These are phyloP conservation scores for Parasitella parasitica DNA, from an alignment of 371 early-diverging fungal species.

Conservation along the genomic window DNA sequence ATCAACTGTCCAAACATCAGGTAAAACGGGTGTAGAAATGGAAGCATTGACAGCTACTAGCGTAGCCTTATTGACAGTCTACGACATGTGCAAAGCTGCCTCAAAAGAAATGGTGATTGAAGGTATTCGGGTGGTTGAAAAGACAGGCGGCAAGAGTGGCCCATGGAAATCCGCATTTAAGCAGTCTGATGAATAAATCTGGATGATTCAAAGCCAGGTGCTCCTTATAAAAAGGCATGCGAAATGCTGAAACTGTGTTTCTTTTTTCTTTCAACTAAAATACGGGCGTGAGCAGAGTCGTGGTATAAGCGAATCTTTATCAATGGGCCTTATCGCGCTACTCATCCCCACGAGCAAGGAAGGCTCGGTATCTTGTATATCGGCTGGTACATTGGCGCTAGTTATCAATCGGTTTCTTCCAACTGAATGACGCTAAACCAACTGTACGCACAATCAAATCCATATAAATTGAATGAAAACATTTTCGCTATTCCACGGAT, in stretches of 20 bases:
- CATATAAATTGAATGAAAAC: neutral
- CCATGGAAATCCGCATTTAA: conserved; percentile 24
- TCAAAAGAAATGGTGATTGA: conserved; percentile 52
- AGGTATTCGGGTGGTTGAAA: conserved; percentile 67
- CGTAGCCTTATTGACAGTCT: conserved; percentile 74
- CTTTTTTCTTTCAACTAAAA: conserved; percentile 11
- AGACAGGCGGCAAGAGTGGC: conserved; percentile 84
- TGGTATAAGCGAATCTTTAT: conserved; percentile 37
- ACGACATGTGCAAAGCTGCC: conserved; percentile 82
- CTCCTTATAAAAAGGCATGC: neutral
- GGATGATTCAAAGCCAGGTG: neutral
- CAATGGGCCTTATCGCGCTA: conserved; percentile 40
- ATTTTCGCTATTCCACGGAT: neutral
- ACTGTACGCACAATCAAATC: conserved; percentile 20
- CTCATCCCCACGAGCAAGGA: conserved; percentile 32
- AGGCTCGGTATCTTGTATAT: conserved; percentile 19
- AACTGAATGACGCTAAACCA: conserved; percentile 30
- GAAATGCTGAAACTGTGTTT: conserved; percentile 6
- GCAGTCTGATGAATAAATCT: neutral
- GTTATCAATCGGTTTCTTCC: conserved; percentile 19
- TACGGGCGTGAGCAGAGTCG: conserved; percentile 42
- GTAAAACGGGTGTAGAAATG: conserved; percentile 94
- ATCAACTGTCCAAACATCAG: conserved; percentile 69
- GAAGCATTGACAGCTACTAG: conserved; percentile 87
- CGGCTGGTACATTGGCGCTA: conserved; percentile 27